Base-by-base conservation (phyloP, 306 rosid genomes). In the Ceratonia siliqua region DNA sequence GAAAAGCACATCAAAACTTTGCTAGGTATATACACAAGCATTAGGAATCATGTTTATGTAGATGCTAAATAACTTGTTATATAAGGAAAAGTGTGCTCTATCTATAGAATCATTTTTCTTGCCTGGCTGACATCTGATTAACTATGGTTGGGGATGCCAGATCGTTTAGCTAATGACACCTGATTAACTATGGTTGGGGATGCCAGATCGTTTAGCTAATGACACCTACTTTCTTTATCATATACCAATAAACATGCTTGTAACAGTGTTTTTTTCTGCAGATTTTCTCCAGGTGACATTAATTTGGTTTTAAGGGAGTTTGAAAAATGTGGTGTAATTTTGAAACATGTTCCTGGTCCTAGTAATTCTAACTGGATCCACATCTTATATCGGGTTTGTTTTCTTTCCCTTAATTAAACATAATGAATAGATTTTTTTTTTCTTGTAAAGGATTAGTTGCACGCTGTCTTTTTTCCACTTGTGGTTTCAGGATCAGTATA, bases 331-430 rank as follows among this genome's bases (percentile, higher is more conserved):
- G 99, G 99, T 62, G 87, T 82, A 85, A 87, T 94, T 80, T 81
- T 92, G 89, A 94, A 87, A 77, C 99, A 94, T 70, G 86, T 94
- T 87, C 85, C 99, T 48, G 97, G 99, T 62, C 96, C 97, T 61
- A 89, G 96, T 82, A 89, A 89, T 56, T 94, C 96, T 67, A 94
- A 94, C 63, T 94, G 99, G 99, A 82, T 94, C 89, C 97, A 95
- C 85, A 86, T 92, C 81, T 80, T 92, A 69, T 95, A 89, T 76
- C 93, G 90, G 98, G 99, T 94, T 75, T 62, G 54, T 22, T 42
- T 15, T 69, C 62, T 63, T 43, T 54, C 64, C 12, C 66, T 65
- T 50, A 56, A 58, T 42, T 83, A 17, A 59, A 58, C 63, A 53
- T 64, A 56, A 54, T 58, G 36, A 8, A 77, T 71, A 43, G 12